Percentiles rank a stretch among this genome's conserved stretches.
These are phyloP conservation scores for Phtheirospermum japonicum DNA, from an alignment of 257 asterid species.

Conservation along the genomic window DNA sequence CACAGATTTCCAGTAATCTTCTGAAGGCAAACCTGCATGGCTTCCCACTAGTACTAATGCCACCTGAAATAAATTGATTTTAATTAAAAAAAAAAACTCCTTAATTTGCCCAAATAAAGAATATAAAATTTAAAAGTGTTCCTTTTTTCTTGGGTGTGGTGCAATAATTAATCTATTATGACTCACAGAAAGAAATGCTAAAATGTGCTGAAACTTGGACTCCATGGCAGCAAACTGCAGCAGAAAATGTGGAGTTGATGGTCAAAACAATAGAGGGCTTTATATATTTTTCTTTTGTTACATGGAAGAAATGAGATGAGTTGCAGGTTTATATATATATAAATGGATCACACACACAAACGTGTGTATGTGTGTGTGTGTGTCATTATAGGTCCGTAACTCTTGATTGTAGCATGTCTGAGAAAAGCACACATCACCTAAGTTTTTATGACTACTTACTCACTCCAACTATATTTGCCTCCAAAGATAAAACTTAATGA, in stretches of 20 bases:
- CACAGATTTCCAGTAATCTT: constrained; percentile 63
- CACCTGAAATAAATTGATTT: constrained; percentile 35
- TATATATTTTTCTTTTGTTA: not conserved
- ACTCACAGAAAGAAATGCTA: constrained; percentile 70
- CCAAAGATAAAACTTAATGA: not conserved
- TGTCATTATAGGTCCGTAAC: no score
- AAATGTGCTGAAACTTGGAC: constrained; percentile 42
- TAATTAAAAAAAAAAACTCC: not conserved
- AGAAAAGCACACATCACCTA: constrained; percentile 36
- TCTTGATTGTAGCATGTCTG: constrained; percentile 12
- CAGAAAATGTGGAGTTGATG: no score
- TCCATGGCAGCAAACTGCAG: constrained; percentile 48
- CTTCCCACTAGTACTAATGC: constrained; percentile 40
- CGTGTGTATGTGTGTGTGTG: not conserved
- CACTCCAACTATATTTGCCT: constrained; percentile 45
- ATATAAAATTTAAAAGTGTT: not conserved
- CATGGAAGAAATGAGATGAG: constrained; percentile 3
- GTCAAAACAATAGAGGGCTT: no score
- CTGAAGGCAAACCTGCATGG: constrained; percentile 61
- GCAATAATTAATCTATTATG: not conserved
- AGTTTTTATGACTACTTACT: constrained; percentile 28
- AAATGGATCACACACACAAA: constrained; percentile 15
- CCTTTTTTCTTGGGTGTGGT: not conserved
- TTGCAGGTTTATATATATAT: constrained; percentile 44
- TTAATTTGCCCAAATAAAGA: not conserved